Evolutionary conservation across 768 basidiomycete genomes (phyloP), one percentile per base, ranked within the genome.

Genomic region (Suillus fuscotomentosus): DNA sequence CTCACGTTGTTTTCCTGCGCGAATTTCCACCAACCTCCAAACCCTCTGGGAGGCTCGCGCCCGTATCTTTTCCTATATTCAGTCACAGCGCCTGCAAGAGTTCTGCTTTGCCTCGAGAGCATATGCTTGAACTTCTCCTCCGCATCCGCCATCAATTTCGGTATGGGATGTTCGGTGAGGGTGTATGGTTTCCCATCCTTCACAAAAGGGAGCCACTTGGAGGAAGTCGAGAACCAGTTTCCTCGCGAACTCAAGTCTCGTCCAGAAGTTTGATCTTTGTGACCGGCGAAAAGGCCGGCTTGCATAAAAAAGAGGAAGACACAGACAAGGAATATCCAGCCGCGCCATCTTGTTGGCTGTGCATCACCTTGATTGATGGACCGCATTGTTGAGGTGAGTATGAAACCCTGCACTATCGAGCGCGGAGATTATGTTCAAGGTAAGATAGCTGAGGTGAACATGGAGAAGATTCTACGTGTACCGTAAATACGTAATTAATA

Each of bases 1-100:
- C 88, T 85, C 55, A 92, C 88, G 7, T 84, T 77, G 75, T 94
- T 84, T 63, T 86, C 80, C 73, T 83, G 78, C 15, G 89, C 91
- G 75, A 94, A 98, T 53, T 76, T 72, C 85, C 88, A 97, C 97
- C 97, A 98, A 36, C 83, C 78, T 72, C 95, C 96, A 67, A 99
- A 99, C 1, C 95, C 97, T 50, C 83, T 86, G 0, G 97, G 97
- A 5, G 97, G 97, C 42, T 86, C 78, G 43, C 91, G 85, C 11
- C 80, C 80, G 75, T 97, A 95, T 64, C 95, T 82, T 63, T 83
- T 78, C 68, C 80, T 86, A 77, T 99, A 99, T 75, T 97, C 94
- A 10, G 76, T 75, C 0, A 94, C 92, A 0, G 97, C 97, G 34
- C 86, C 85, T 47, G 80, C 79, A 42, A 99, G 81, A 1, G 92